Percentiles rank a stretch among this genome's conserved stretches.
Evolutionary conservation across 2,329 filamentous ascomycete genomes (phyloP).

Genomic region (Xylaria sp.): DNA sequence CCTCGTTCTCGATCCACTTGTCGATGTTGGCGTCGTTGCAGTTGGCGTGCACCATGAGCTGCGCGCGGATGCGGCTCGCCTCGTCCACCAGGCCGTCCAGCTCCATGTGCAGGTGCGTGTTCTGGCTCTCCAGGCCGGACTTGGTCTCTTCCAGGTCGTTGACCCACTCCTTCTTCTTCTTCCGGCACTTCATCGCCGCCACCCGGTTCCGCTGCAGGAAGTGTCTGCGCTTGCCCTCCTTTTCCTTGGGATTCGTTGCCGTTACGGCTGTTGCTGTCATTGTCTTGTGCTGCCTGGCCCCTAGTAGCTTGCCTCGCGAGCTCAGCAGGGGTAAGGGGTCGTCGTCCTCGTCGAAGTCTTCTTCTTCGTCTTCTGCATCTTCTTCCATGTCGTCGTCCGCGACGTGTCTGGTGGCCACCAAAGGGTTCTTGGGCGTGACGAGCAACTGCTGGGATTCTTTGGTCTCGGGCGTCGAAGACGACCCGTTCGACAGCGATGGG

Average conservation of each 20-base stretch:
- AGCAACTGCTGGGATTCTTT: constrained; percentile 39
- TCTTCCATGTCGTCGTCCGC: constrained; percentile 14
- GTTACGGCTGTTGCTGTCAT: constrained; percentile 42
- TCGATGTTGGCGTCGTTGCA: constrained; percentile 65
- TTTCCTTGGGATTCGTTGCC: constrained; percentile 40
- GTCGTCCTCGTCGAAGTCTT: constrained; percentile 33
- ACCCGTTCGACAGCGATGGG: constrained; percentile 43
- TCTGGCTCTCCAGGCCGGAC: constrained; percentile 55
- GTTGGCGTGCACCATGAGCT: constrained; percentile 62
- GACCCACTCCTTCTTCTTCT: constrained; percentile 70
- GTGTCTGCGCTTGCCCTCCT: constrained; percentile 60
- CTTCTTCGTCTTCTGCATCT: not conserved
- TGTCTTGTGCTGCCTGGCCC: constrained; percentile 33
- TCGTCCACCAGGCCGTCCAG: constrained; percentile 56
- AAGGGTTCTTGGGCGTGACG: constrained; percentile 39
- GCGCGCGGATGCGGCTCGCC: constrained; percentile 59
- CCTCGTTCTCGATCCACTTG: constrained; percentile 64
- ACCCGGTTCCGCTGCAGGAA: constrained; percentile 77
- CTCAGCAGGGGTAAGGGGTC: constrained; percentile 20
- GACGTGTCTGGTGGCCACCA: constrained; percentile 14
- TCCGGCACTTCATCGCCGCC: constrained; percentile 78
- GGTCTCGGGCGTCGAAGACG: constrained; percentile 44
- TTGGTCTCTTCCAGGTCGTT: constrained; percentile 60
- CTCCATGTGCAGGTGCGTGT: constrained; percentile 57
- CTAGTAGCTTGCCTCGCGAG: constrained; percentile 39